Conservation (phyloP, 345 rosid genomes). For the Abelmoschus esculentus region DNA sequence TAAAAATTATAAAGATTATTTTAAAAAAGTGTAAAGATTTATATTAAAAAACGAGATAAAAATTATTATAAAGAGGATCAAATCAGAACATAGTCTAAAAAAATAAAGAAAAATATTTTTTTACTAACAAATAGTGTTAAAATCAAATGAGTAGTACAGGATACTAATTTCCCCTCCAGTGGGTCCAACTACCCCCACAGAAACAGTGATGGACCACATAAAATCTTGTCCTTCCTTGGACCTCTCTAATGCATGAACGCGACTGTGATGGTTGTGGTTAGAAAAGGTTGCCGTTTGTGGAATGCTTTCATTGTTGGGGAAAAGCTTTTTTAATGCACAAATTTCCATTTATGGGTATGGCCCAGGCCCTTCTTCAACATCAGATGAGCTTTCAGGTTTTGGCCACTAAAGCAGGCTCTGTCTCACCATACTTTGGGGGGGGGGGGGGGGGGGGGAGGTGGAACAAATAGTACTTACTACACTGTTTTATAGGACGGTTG, state of each 20-base stretch:
- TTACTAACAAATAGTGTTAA: neutral
- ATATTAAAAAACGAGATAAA: too few relatives aligned
- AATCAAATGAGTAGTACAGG: neutral
- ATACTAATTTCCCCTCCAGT: neutral
- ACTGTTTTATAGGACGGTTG: too few relatives aligned
- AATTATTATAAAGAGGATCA: slow-evolving; percentile 1
- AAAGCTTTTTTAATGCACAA: slow-evolving; percentile 15
- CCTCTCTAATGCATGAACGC: neutral
- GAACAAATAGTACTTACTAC: slow-evolving; percentile 5
- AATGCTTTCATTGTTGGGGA: slow-evolving; percentile 17
- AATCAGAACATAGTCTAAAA: neutral
- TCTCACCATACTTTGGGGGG: slow-evolving; percentile 13
- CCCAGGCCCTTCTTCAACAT: slow-evolving; percentile 21
- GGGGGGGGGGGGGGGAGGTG: slow-evolving; percentile 14
- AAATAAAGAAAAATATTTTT: neutral
- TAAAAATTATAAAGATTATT: too few relatives aligned
- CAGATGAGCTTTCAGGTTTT: slow-evolving; percentile 15
- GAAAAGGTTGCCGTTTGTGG: slow-evolving; percentile 18
- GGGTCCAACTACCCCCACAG: slow-evolving; percentile 15
- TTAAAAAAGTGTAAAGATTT: too few relatives aligned
- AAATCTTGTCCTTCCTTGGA: neutral
- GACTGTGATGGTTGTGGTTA: slow-evolving; percentile 18
- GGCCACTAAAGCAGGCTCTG: slow-evolving; percentile 10
- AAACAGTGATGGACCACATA: slow-evolving; percentile 12
- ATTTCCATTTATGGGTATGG: slow-evolving; percentile 13